Evolutionary conservation across 1,139 yeast genomes (phyloP), one percentile per base, ranked within the genome.

Genomic region (Zhuliangozyma blackwelliae): DNA sequence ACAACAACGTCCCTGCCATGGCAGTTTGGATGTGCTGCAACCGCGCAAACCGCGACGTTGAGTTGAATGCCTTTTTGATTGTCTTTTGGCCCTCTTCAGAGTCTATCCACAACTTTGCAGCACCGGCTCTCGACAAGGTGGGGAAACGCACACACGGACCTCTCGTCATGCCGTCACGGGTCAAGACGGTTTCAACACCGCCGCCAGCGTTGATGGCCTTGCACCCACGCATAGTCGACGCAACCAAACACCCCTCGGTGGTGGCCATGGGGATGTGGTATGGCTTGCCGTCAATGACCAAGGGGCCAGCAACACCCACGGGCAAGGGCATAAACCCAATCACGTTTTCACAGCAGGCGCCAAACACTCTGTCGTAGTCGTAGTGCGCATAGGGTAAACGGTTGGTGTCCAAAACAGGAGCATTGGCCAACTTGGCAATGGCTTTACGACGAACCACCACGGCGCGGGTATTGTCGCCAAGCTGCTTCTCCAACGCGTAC

Each of bases 281-380:
- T 34, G 94, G 79, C 49, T 75, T 79, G 32, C 89, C 92, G 60
- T 92, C 98, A 54, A 92, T 86, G 40, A 86, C 70, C 58, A 94
- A 66, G 6, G 99, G 98, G 39, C 99, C 99, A 27, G 97, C 97
- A 56, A 94, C 84, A 60, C 99, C 98, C 42, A 92, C 88, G 9
- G 98, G 99, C 33, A 92, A 61, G 26, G 98, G 99, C 80, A 90
- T 79, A 57, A 74, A 92, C 29, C 98, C 99, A 61, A 92, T 86
- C 41, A 92, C 98, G 57, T 92, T 92, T 63, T 92, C 99, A 70
- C 99, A 92, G 67, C 99, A 92, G 9, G 98, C 97, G 47, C 98
- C 98, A 57, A 90, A 81, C 10, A 94, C 98, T 51, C 97, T 80
- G 55, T 90, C 95, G 57, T 89, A 94, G 59, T 94, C 97, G 58